A percentile compares a stretch with the other conserved stretches of the same genome.
These are phyloP conservation scores for Sabuloglossum arenarium DNA, from an alignment of 495 filamentous ascomycete genomes.

Conservation along the genomic window DNA sequence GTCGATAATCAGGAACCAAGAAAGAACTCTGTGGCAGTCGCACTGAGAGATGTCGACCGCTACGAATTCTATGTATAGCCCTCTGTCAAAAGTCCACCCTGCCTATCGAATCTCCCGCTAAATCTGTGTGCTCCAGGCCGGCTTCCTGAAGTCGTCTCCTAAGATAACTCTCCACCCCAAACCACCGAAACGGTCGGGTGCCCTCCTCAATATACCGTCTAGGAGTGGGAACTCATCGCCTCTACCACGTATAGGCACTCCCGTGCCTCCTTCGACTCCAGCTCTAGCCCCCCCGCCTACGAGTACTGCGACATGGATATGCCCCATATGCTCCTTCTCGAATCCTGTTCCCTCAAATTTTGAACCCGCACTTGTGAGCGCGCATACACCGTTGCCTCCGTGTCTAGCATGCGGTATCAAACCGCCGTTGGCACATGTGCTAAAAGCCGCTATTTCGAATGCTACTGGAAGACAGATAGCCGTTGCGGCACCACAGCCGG, in stretches of 20 bases:
- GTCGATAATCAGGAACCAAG: slow-evolving; percentile 77
- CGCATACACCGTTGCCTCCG: slow-evolving; percentile 56
- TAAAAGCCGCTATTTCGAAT: slow-evolving; percentile 65
- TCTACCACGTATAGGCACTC: slow-evolving; percentile 25
- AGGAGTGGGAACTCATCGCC: slow-evolving; percentile 26
- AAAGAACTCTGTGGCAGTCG: slow-evolving; percentile 64
- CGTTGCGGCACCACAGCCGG: background rate
- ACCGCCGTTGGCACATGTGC: slow-evolving; percentile 54
- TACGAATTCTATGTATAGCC: slow-evolving; percentile 67
- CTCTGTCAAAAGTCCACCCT: background rate
- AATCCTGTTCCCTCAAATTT: slow-evolving; percentile 90
- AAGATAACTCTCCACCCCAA: slow-evolving; percentile 85
- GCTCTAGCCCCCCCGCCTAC: slow-evolving; percentile 25
- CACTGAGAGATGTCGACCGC: slow-evolving; percentile 78
- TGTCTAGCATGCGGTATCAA: slow-evolving; percentile 91
- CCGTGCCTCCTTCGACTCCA: slow-evolving; percentile 22
- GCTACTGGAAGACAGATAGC: slow-evolving; percentile 13
- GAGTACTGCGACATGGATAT: slow-evolving; percentile 79
- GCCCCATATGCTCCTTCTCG: slow-evolving; percentile 92
- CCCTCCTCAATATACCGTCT: slow-evolving; percentile 17
- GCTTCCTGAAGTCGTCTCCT: slow-evolving; percentile 85
- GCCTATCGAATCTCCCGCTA: background rate
- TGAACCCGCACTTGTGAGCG: slow-evolving; percentile 54
- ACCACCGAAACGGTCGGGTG: slow-evolving; percentile 30
- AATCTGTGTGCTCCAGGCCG: slow-evolving; percentile 32